Evolutionary conservation across 1,139 yeast genomes (phyloP).

Genomic region (Saccharomycopsis hybrid): DNA sequence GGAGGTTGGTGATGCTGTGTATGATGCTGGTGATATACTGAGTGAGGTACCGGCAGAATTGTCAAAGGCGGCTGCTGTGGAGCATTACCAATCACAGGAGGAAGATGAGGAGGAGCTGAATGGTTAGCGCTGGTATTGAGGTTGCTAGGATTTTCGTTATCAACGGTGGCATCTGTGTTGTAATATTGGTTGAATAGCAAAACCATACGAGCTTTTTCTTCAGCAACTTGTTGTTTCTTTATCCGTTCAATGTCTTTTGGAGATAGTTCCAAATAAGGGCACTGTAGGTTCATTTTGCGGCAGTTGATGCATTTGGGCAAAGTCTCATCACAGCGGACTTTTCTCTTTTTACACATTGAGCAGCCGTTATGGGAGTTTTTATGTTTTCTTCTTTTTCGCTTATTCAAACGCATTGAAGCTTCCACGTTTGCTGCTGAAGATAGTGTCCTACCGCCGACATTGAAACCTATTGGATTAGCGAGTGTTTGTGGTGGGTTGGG

Average conservation of each 20-base stretch:
- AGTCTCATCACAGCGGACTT: slow-evolving; percentile 63
- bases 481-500: too few relatives aligned
- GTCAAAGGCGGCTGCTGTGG: neutral
- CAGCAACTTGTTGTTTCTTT: slow-evolving; percentile 1
- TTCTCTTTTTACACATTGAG: slow-evolving; percentile 57
- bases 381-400: slow-evolving; percentile 48
- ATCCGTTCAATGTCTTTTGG: neutral
- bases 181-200: slow-evolving; percentile 1
- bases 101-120: neutral
- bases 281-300: slow-evolving; percentile 17
- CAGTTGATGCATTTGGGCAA: slow-evolving; percentile 58
- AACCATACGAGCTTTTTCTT: slow-evolving; percentile 8
- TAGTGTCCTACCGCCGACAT: too few relatives aligned
- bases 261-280: slow-evolving; percentile 7
- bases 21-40: neutral
- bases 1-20: neutral
- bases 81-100: neutral
- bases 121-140: neutral
- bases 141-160: neutral
- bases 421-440: too few relatives aligned
- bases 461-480: too few relatives aligned
- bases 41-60: too few relatives aligned
- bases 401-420: neutral
- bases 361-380: slow-evolving; percentile 55
- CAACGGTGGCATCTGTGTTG: too few relatives aligned